phyloP scores from a whole-genome alignment of 176 grass and related monocot genomes.

The Bromus sterilis region DNA sequence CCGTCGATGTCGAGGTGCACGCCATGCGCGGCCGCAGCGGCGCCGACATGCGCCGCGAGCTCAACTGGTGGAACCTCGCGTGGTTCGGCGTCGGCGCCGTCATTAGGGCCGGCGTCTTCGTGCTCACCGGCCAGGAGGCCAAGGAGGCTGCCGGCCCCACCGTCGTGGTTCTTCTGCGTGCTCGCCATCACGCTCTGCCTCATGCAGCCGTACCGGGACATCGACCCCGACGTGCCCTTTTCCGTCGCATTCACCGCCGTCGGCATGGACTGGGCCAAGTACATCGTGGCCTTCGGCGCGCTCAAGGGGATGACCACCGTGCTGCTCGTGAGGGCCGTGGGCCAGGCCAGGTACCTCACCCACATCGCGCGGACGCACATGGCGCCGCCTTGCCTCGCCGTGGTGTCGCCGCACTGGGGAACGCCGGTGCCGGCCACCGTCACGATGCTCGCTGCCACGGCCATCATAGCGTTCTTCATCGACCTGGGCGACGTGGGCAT shows the following conservation, averaged over 20 bases:
- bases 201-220: no score
- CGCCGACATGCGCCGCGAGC: no score
- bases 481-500: no score
- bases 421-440: constrained; percentile 49
- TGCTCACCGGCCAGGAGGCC: constrained; percentile 60
- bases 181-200: no score
- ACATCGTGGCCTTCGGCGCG: no score
- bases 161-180: no score
- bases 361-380: constrained; percentile 51
- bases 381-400: constrained; percentile 37
- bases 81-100: constrained; percentile 74
- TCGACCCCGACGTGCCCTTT: no score
- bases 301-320: constrained; percentile 54
- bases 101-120: no score
- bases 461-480: constrained; percentile 48
- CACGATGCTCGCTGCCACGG: constrained; percentile 42
- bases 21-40: no score
- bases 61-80: constrained; percentile 65
- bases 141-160: constrained; percentile 40
- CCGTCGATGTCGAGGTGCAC: no score
- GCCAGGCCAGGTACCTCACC: constrained; percentile 55
- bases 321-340: constrained; percentile 47
- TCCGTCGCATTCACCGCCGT: no score
- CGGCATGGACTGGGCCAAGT: no score
- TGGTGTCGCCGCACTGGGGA: constrained; percentile 17